A percentile compares a stretch with the other conserved stretches of the same genome.
Evolutionary conservation across 371 early-diverging fungal species (phyloP).

Genomic region (Antonospora locustae): DNA sequence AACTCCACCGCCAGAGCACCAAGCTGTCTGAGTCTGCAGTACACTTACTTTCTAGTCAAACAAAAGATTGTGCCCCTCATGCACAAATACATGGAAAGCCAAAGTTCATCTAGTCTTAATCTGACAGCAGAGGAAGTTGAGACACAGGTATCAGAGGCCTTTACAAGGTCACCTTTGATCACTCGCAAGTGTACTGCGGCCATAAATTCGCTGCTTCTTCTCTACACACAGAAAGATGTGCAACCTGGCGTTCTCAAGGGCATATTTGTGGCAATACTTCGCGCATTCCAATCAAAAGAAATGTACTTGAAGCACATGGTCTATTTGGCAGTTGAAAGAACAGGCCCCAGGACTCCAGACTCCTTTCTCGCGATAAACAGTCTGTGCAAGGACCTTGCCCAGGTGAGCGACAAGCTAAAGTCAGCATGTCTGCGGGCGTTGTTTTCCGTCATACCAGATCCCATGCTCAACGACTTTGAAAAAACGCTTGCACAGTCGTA

Average conservation of each 20-base stretch:
- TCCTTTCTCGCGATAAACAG: slow-evolving; percentile 47
- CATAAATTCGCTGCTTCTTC: not conserved
- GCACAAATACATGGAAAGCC: too few relatives aligned
- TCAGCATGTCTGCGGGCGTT: slow-evolving; percentile 34
- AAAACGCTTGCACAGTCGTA: slow-evolving; percentile 31
- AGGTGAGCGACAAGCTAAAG: slow-evolving; percentile 22
- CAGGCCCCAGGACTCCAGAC: slow-evolving; percentile 24
- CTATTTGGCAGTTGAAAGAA: slow-evolving; percentile 30
- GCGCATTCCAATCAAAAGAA: slow-evolving; percentile 44
- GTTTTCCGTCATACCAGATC: slow-evolving; percentile 42
- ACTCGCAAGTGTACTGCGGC: not conserved
- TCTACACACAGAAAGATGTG: not conserved
- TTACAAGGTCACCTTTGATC: not conserved
- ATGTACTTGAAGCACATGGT: slow-evolving; percentile 38
- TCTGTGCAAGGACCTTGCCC: slow-evolving; percentile 37
- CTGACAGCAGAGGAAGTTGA: not conserved
- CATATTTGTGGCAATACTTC: slow-evolving; percentile 41
- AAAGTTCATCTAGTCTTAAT: too few relatives aligned
- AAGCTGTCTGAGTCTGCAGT: too few relatives aligned
- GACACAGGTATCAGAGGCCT: not conserved
- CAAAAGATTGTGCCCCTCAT: not conserved
- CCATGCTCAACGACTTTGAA: slow-evolving; percentile 49
- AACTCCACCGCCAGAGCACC: too few relatives aligned
- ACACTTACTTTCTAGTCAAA: not conserved
- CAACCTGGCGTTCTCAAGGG: slow-evolving; percentile 11